phyloP scores from a whole-genome alignment of 2,329 filamentous ascomycete species.

The Nemania diffusa region DNA sequence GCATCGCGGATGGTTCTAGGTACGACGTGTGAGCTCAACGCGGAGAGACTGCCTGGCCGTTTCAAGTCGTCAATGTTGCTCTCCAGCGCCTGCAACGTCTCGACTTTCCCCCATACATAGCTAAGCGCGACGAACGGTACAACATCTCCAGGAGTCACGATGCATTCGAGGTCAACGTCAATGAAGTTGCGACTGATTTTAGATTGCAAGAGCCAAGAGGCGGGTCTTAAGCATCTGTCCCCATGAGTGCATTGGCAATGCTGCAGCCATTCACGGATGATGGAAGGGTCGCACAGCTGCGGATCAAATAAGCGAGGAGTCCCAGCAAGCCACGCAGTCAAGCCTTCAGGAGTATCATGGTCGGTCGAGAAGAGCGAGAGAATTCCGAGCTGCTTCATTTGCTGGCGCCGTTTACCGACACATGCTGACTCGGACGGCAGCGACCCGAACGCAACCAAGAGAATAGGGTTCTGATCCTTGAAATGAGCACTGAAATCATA shows the following conservation, averaged over 20 bases:
- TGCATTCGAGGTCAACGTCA: slow-evolving; percentile 15
- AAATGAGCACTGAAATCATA: slow-evolving; percentile 25
- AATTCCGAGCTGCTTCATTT: background rate
- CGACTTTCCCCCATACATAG: slow-evolving; percentile 23
- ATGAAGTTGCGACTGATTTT: slow-evolving; percentile 9
- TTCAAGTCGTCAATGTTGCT: slow-evolving; percentile 15
- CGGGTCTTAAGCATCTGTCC: slow-evolving; percentile 9
- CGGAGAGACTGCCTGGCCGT: slow-evolving; percentile 10
- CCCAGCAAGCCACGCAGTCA: slow-evolving; percentile 11
- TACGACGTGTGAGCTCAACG: slow-evolving; percentile 1
- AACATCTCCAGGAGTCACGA: slow-evolving; percentile 9
- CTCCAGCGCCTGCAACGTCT: slow-evolving; percentile 11
- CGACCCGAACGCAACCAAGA: slow-evolving; percentile 13
- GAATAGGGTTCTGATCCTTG: slow-evolving; percentile 7
- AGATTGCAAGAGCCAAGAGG: slow-evolving; percentile 1
- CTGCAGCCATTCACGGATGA: slow-evolving; percentile 14
- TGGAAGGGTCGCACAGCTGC: slow-evolving; percentile 5
- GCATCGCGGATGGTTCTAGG: slow-evolving; percentile 20
- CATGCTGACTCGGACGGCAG: slow-evolving; percentile 1
- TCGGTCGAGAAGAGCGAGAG: slow-evolving; percentile 15
- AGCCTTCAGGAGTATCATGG: slow-evolving; percentile 7
- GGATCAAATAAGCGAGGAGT: slow-evolving; percentile 21
- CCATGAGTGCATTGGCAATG: slow-evolving; percentile 10
- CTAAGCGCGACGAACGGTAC: slow-evolving; percentile 26
- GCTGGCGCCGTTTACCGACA: background rate